phyloP scores from a whole-genome alignment of 805 yeast genomes.

The Starmera dryadoides region DNA sequence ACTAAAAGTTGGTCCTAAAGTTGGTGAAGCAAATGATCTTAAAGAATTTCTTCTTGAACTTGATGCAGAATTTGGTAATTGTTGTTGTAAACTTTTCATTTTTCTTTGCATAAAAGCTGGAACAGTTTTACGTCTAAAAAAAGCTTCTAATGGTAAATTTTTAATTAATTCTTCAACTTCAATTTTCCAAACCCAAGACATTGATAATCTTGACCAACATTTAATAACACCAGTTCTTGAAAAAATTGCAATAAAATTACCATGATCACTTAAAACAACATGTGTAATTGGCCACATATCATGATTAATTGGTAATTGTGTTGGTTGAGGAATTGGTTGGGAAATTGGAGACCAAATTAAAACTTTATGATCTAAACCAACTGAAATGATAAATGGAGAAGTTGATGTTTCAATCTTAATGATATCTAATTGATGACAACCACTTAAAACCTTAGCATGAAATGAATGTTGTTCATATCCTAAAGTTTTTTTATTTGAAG shows the following conservation, averaged over 20 bases:
- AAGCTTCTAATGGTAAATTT: constrained; percentile 42
- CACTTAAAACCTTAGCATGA: constrained; percentile 35
- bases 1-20: constrained; percentile 12
- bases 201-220: constrained; percentile 51
- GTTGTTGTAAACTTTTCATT: constrained; percentile 14
- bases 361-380: constrained; percentile 69
- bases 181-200: constrained; percentile 52
- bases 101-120: constrained; percentile 35
- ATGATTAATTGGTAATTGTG: constrained; percentile 32
- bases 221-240: constrained; percentile 45
- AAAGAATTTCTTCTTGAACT: constrained; percentile 27
- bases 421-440: constrained; percentile 57
- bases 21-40: constrained; percentile 20
- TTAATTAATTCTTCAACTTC: constrained; percentile 27
- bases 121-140: constrained; percentile 48
- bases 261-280: constrained; percentile 48
- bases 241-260: constrained; percentile 50
- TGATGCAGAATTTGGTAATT: constrained; percentile 5
- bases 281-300: constrained; percentile 59
- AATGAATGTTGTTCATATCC: constrained; percentile 15
- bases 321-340: constrained; percentile 38
- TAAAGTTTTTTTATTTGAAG: constrained; percentile 5
- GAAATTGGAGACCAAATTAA: constrained; percentile 67
- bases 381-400: constrained; percentile 56
- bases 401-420: constrained; percentile 51